Base-by-base conservation (phyloP, 768 basidiomycete genomes). In the Cystofilobasidium macerans region DNA sequence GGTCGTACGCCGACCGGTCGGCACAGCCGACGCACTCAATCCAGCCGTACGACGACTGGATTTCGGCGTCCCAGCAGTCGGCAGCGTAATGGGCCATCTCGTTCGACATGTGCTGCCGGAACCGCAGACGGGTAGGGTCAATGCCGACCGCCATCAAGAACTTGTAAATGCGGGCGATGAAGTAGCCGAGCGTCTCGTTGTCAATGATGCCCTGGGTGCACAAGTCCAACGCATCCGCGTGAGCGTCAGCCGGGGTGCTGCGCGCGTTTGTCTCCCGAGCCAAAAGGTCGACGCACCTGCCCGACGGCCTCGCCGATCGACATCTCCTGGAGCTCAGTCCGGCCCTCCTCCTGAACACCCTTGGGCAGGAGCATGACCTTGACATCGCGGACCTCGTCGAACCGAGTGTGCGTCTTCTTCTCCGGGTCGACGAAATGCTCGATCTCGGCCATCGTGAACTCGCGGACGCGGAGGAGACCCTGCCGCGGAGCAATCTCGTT, bases 81-180 rank as follows among this genome's bases (percentile, higher is more conserved):
- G 91, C 84, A 62, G 95, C 94, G 76, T 99, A 99, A 76, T 98
- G 95, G 1, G 95, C 95, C 94, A 98, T 98, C 80, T 98, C 95
- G 78, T 98, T 99, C 42, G 78, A 82, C 95, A 98, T 98, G 76
- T 99, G 95, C 74, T 99, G 95, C 38, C 95, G 82, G 83, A 97
- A 98, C 61, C 95, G 84, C 69, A 97, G 79, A 11, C 91, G 83
- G 56, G 74, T 69, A 18, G 86, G 85, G 79, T 93, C 81, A 76
- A 99, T 86, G 68, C 94, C 95, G 73, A 98, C 89, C 77, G 87
- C 87, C 71, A 85, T 72, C 59, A 98, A 80, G 82, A 93, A 98
- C 69, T 85, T 84, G 77, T 86, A 84, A 72, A 95, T 93, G 61
- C 94, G 84, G 56, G 85, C 94, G 71, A 98, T 78, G 80, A 98